These are phyloP conservation scores for Blastocystis sp. DNA, from an alignment of 352 stramenopile species.

Conservation along the genomic window DNA sequence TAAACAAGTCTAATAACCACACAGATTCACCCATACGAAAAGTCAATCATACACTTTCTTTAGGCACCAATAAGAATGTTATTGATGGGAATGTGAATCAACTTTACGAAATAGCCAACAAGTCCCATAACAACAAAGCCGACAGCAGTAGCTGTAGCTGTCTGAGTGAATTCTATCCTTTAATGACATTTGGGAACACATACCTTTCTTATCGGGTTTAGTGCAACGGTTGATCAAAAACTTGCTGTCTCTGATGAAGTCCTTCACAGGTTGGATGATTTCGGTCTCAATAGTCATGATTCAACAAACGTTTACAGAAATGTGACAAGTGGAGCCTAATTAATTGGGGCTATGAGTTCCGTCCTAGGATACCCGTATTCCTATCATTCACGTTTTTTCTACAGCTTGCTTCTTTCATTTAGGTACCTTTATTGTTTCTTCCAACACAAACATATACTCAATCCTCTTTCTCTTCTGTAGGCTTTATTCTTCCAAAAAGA, in stretches of 20 bases:
- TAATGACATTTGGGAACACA: neutral
- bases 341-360: neutral
- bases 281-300: conserved; percentile 59
- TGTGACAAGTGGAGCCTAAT: neutral
- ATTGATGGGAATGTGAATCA: conserved; percentile 99
- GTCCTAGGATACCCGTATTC: neutral
- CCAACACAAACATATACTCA: neutral
- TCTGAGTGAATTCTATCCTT: conserved; percentile 86
- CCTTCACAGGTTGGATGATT: conserved; percentile 88
- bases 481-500: neutral
- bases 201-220: conserved; percentile 95
- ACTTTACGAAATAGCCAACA: conserved; percentile 99
- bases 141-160: conserved; percentile 88
- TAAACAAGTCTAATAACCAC: neutral
- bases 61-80: conserved; percentile 94
- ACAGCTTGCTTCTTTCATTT: neutral
- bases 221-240: conserved; percentile 98
- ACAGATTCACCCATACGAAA: conserved; percentile 28
- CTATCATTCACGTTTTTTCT: neutral
- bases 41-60: conserved; percentile 57
- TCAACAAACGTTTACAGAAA: neutral
- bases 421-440: neutral
- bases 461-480: neutral
- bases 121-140: conserved; percentile 99
- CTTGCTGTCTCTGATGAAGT: conserved; percentile 94